Evolutionary conservation across 352 stramenopile genomes (phyloP).

Genomic region (Globisporangium orthogonon): DNA sequence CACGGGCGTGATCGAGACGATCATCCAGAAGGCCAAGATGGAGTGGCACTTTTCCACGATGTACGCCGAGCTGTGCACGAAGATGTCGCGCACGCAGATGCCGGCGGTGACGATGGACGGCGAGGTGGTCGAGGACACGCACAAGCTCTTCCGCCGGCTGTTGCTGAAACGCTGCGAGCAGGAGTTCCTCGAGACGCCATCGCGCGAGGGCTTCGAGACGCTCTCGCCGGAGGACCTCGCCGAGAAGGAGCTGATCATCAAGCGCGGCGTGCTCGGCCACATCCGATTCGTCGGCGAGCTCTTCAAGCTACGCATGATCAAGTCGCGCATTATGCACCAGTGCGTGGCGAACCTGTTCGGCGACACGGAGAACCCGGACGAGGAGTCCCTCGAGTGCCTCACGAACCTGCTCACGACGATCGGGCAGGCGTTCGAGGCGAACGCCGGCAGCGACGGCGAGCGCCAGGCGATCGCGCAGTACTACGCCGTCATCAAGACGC

Average conservation of each 20-base stretch:
- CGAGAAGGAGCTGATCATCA: constrained; percentile 80
- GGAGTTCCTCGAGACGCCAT: constrained; percentile 90
- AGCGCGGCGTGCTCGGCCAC: constrained; percentile 84
- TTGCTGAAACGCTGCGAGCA: constrained; percentile 91
- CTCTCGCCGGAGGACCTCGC: constrained; percentile 37
- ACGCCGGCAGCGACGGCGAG: constrained; percentile 42
- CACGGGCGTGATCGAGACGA: constrained; percentile 87
- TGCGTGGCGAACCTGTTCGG: constrained; percentile 81
- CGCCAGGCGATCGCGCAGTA: constrained; percentile 59
- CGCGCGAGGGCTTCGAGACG: constrained; percentile 59
- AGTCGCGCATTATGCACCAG: constrained; percentile 92
- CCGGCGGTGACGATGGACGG: constrained; percentile 62
- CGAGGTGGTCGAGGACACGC: constrained; percentile 52
- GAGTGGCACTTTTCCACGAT: constrained; percentile 96
- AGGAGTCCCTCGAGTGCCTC: constrained; percentile 95
- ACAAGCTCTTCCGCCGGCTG: constrained; percentile 94
- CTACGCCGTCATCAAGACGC: constrained; percentile 57
- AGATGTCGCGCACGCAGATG: constrained; percentile 87
- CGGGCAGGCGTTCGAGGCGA: constrained; percentile 82
- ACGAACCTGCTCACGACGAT: constrained; percentile 92
- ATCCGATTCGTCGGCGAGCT: constrained; percentile 96
- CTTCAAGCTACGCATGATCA: constrained; percentile 94
- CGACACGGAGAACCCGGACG: constrained; percentile 78
- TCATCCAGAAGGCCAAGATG: constrained; percentile 94
- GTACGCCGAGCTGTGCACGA: constrained; percentile 93